Conservation (phyloP, 768 basidiomycete genomes). For the Kwoniella shandongensis region DNA sequence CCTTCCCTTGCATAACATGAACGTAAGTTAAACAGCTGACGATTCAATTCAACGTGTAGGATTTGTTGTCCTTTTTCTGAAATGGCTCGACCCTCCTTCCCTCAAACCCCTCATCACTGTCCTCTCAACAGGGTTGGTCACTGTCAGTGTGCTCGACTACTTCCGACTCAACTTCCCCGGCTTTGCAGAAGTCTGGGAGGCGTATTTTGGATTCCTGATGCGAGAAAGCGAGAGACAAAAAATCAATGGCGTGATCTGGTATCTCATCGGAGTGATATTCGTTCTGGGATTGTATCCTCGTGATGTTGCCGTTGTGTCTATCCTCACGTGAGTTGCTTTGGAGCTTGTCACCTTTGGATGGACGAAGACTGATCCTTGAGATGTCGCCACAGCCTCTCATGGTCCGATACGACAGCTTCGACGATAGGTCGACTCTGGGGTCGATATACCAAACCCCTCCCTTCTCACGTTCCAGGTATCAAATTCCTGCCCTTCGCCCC, state of each 20-base stretch:
- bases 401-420: conserved; percentile 93
- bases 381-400: conserved; percentile 67
- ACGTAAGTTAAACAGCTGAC: neutral
- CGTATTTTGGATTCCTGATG: conserved; percentile 77
- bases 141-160: conserved; percentile 72
- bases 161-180: conserved; percentile 66
- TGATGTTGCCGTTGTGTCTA: conserved; percentile 84
- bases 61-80: conserved; percentile 66
- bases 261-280: conserved; percentile 79
- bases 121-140: conserved; percentile 66
- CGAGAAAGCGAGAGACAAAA: conserved; percentile 80
- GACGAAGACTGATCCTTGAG: too few relatives aligned
- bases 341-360: too few relatives aligned
- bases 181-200: conserved; percentile 72
- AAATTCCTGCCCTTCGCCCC: conserved; percentile 67
- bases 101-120: conserved; percentile 62
- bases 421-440: conserved; percentile 86
- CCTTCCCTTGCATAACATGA: too few relatives aligned
- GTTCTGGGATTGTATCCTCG: conserved; percentile 73
- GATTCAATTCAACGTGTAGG: conserved; percentile 54
- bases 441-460: conserved; percentile 65
- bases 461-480: conserved; percentile 55
- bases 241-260: conserved; percentile 87
- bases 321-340: conserved; percentile 70
- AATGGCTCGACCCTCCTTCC: conserved; percentile 58